Percentiles rank a stretch among this genome's conserved stretches.
phyloP scores from a whole-genome alignment of 2,329 filamentous ascomycete species.

The Fusarium abutilonis region DNA sequence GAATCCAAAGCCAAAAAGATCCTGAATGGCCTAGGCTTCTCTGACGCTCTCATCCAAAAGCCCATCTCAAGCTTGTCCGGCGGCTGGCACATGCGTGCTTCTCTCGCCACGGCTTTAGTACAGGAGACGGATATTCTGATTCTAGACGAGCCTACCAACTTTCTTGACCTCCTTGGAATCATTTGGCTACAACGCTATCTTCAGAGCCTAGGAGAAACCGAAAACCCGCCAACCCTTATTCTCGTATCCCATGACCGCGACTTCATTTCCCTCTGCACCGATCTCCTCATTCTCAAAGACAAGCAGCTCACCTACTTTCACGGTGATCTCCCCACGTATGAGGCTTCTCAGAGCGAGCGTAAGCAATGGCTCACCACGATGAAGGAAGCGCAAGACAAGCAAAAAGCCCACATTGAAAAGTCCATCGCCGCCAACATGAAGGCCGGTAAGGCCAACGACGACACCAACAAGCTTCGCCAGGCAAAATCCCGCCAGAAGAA shows the following conservation, averaged over 20 bases:
- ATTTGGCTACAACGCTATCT: conserved; percentile 85
- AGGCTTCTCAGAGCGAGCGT: conserved; percentile 72
- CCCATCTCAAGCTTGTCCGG: conserved; percentile 75
- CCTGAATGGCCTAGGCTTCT: conserved; percentile 76
- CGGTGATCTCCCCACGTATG: conserved; percentile 77
- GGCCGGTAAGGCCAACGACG: conserved; percentile 78
- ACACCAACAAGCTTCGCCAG: conserved; percentile 87
- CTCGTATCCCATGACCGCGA: conserved; percentile 87
- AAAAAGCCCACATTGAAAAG: conserved; percentile 82
- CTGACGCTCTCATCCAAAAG: conserved; percentile 67
- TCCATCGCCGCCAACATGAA: conserved; percentile 79
- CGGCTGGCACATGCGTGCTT: conserved; percentile 77
- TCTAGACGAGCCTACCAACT: conserved; percentile 89
- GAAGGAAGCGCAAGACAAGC: conserved; percentile 83
- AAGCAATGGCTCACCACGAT: conserved; percentile 75
- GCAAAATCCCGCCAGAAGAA: conserved; percentile 87
- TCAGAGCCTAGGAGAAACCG: conserved; percentile 61
- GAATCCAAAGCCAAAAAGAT: conserved; percentile 73
- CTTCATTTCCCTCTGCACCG: conserved; percentile 80
- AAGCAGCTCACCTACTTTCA: conserved; percentile 77
- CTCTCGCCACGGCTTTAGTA: conserved; percentile 72
- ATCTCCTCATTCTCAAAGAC: conserved; percentile 79
- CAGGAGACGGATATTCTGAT: conserved; percentile 81
- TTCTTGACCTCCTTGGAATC: conserved; percentile 82
- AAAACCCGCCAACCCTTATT: conserved; percentile 72